Base-by-base conservation (phyloP, 2,329 filamentous ascomycete species). In the Hymenoscyphus salicellus region DNA sequence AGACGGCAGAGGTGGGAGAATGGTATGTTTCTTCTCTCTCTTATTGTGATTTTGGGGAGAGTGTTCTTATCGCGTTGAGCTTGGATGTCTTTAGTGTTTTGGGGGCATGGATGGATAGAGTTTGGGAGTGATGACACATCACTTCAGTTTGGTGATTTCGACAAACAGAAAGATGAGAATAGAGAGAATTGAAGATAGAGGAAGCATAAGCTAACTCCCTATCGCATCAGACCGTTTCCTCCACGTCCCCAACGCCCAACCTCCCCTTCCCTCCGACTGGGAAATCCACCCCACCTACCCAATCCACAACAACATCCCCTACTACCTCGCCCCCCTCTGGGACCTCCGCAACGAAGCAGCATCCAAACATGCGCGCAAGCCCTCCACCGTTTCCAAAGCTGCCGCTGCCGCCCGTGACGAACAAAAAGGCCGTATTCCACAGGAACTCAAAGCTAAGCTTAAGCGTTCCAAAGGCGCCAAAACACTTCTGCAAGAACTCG, bases 1-100 rank as follows among this genome's bases (percentile, higher is more conserved):
- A 88, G 94, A 73, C 84, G 94, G 59, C 89, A 94, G 72, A 85
- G 94, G 63, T 98, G 93, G 93, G 95, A 99, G 81, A 99, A 98
- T 77, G 91, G 92, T 96, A 83, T 69, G 78, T 73, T 46, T 58
- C 14, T 26, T 16, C 5, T 33, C 17, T 20, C 8, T 17, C 1
- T 3, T 30, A 5, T 28, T n/a, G n/a, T n/a, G n/a, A 30, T 49
- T 17, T 17, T 4, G 2, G 8, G 10, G 43, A 49, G 17, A 20
- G 4, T 55, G 32, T 30, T 17, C 52, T 55, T 32, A 26, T 55
- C 26, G 52, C 52, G 33, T 36, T 11, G 33, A 36, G 43, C 17
- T 11, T 49, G 43, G 14, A 49, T 49, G 1, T 36, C 33, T 36
- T 36, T 8, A 8, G 33, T 11, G 33, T 2, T 11, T 36, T 14